These are phyloP conservation scores for Zygoascus hellenicus DNA, from an alignment of 1,139 yeast genomes.

Conservation along the genomic window DNA sequence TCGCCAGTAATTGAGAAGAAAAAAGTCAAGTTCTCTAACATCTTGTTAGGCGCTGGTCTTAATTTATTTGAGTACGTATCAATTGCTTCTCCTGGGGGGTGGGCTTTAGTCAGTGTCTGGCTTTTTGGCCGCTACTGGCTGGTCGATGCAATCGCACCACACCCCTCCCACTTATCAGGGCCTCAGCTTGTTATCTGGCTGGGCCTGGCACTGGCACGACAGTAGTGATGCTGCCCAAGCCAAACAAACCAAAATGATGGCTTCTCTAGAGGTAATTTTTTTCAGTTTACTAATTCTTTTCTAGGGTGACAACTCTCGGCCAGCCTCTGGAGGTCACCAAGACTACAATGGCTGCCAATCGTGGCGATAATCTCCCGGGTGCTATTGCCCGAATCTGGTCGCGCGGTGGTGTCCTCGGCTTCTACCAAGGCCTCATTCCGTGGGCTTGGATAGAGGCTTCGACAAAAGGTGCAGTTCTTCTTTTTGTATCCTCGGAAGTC, in stretches of 20 bases:
- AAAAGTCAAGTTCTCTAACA: slow-evolving; percentile 83
- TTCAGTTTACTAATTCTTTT: neutral
- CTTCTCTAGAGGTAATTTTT: neutral
- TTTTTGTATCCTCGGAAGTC: slow-evolving; percentile 88
- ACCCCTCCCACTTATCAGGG: too few species aligned
- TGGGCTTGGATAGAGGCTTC: slow-evolving; percentile 99
- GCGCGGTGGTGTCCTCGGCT: slow-evolving; percentile 87
- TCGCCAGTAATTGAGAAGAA: slow-evolving; percentile 52
- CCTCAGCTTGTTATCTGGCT: neutral
- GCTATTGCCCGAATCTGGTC: slow-evolving; percentile 79
- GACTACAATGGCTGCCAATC: slow-evolving; percentile 97
- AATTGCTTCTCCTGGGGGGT: too few species aligned
- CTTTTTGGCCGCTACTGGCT: neutral
- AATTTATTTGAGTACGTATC: slow-evolving; percentile 63
- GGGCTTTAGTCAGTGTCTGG: neutral
- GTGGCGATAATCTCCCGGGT: slow-evolving; percentile 59
- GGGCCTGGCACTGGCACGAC: neutral
- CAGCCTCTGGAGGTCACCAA: slow-evolving; percentile 92
- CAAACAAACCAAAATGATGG: neutral
- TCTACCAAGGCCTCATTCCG: slow-evolving; percentile 95
- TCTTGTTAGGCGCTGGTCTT: slow-evolving; percentile 87
- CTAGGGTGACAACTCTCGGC: slow-evolving; percentile 76
- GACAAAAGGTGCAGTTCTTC: slow-evolving; percentile 94
- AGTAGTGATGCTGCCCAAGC: neutral
- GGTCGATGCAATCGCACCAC: neutral